Conservation (phyloP, 1,284 basidiomycete species). For the Apiotrichum gracile region DNA sequence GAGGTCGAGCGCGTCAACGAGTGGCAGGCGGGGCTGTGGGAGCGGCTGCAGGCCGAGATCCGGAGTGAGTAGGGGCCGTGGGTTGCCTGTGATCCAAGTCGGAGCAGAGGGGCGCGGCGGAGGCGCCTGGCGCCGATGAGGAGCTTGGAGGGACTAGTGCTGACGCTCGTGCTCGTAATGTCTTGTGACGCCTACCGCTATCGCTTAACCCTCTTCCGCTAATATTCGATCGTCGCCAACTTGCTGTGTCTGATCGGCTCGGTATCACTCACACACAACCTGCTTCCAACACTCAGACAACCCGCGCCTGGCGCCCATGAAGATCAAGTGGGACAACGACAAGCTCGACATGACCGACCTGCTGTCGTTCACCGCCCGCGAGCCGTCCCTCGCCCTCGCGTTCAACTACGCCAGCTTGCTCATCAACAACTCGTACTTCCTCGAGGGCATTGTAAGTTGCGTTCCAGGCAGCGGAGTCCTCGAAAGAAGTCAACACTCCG, state of each 20-base stretch:
- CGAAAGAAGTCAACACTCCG: too few relatives aligned
- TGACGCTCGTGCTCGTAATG: too few relatives aligned
- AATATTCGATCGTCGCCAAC: too few relatives aligned
- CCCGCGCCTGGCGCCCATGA: constrained; percentile 33
- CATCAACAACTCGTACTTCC: constrained; percentile 93
- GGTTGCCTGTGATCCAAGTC: not conserved
- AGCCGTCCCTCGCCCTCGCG: constrained; percentile 60
- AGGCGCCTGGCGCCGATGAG: too few relatives aligned
- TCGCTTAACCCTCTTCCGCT: too few relatives aligned
- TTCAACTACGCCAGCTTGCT: constrained; percentile 92
- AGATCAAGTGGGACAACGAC: constrained; percentile 40
- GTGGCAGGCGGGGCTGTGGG: constrained; percentile 45
- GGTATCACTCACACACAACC: too few relatives aligned
- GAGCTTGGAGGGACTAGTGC: too few relatives aligned
- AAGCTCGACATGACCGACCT: constrained; percentile 41
- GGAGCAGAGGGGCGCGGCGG: not conserved
- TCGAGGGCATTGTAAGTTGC: constrained; percentile 68
- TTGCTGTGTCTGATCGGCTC: too few relatives aligned
- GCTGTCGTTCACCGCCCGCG: constrained; percentile 65
- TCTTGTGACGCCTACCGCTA: too few relatives aligned
- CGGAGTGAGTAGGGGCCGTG: constrained; percentile 30
- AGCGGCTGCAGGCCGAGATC: constrained; percentile 40
- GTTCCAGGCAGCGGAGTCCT: too few relatives aligned
- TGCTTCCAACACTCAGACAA: constrained; percentile 22
- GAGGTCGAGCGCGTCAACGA: constrained; percentile 35